Percentiles rank a stretch among this genome's conserved stretches.
Conservation (phyloP, 1,139 yeast species). For the Zygosaccharomyces sapae region DNA sequence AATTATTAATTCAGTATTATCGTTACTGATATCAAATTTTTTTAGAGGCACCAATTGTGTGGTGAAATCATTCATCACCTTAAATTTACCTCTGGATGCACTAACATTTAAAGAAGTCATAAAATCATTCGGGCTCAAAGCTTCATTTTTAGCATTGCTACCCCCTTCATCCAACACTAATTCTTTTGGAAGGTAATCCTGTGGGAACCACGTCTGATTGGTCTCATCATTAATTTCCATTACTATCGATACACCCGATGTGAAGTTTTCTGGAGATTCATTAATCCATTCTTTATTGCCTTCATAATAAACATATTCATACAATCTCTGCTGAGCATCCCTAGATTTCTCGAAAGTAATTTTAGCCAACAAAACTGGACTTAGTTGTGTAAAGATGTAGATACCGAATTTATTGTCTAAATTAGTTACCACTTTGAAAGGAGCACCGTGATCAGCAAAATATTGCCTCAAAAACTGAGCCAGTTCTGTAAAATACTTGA, state of each 20-base stretch:
- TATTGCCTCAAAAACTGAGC: constrained; percentile 23
- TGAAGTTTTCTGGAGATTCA: constrained; percentile 29
- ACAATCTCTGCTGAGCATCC: constrained; percentile 25
- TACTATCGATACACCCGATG: constrained; percentile 28
- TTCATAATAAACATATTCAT: constrained; percentile 29
- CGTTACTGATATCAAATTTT: constrained; percentile 33
- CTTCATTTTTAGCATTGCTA: background rate
- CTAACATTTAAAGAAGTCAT: constrained; percentile 1
- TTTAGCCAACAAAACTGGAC: constrained; percentile 20
- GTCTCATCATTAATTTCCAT: constrained; percentile 24
- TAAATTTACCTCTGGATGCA: constrained; percentile 15
- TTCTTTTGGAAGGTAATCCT: constrained; percentile 27
- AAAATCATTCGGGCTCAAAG: constrained; percentile 1
- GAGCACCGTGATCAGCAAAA: constrained; percentile 19
- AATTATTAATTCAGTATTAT: constrained; percentile 26
- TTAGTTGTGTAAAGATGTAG: constrained; percentile 19
- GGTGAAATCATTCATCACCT: constrained; percentile 32
- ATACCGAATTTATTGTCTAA: constrained; percentile 32
- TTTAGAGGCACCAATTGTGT: constrained; percentile 25
- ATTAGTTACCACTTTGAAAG: constrained; percentile 26
- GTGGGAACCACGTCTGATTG: constrained; percentile 25
- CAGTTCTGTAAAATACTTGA: constrained; percentile 34
- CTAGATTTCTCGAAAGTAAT: constrained; percentile 24
- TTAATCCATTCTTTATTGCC: constrained; percentile 30
- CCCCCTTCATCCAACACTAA: constrained; percentile 17